phyloP scores from a whole-genome alignment of 148 eudicot genomes.

The Fagopyrum homotropicum region DNA sequence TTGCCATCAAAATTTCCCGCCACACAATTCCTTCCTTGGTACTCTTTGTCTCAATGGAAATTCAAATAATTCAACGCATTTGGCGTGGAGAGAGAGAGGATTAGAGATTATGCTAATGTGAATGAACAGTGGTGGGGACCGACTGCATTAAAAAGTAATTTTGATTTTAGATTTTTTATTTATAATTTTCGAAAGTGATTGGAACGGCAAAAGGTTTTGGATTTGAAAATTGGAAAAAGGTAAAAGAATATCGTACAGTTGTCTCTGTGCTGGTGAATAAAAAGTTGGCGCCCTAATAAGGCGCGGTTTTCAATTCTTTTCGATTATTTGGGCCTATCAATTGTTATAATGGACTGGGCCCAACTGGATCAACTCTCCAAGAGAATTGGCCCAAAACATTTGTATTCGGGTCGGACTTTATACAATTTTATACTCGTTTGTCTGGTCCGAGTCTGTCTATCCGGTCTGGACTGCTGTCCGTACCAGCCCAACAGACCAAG shows the following conservation, averaged over 20 bases:
- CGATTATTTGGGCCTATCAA: background rate
- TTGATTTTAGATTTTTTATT: background rate
- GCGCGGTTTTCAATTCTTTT: background rate
- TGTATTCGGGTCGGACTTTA: too few species aligned
- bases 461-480: too few species aligned
- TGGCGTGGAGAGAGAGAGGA: slow-evolving; percentile 2
- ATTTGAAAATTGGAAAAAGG: background rate
- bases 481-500: too few species aligned
- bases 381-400: background rate
- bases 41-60: background rate
- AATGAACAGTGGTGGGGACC: slow-evolving; percentile 2
- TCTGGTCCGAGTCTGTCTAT: too few species aligned
- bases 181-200: background rate
- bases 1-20: slow-evolving; percentile 3
- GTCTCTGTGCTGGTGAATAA: background rate
- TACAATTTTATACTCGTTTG: too few species aligned
- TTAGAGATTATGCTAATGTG: background rate
- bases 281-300: background rate
- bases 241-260: background rate
- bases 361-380: background rate
- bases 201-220: background rate
- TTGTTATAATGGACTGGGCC: background rate
- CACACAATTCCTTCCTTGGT: background rate
- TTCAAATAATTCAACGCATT: slow-evolving; percentile 8
- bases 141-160: background rate